Base-by-base conservation (phyloP, 805 yeast genomes). In the Millerozyma acaciae region DNA sequence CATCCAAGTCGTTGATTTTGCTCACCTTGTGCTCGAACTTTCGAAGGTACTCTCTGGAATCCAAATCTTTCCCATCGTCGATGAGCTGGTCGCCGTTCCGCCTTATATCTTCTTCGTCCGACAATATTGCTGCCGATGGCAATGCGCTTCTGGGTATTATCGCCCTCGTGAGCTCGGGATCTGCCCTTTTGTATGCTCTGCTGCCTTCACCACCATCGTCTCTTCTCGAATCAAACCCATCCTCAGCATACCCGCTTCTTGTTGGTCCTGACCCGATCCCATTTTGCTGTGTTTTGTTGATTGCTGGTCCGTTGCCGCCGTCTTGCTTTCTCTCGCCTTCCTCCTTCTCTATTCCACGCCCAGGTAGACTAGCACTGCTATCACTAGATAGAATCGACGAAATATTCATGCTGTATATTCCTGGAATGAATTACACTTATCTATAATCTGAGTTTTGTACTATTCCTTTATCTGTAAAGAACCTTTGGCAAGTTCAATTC, bases 331-430 rank as follows among this genome's bases (percentile, higher is more conserved):
- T 28, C 8, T 17, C 16, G 12, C 26, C 30, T 30, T 19, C 32
- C 8, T 31, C 36, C n/a, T 22, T 21, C 28, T 24, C 28, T 10
- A 28, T 23, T 17, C 21, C 40, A 28, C 20, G 13, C 28, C 18
- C 38, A 27, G 37, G 23, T 8, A 45, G 36, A 6, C 48, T 29
- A 21, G 37, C 30, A 16, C 21, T 32, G 33, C 45, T 42, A 36
- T 56, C 60, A 31, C 39, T 47, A 17, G 64, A 51, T 45, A 60
- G 50, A 56, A 60, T 60, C 17, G 64, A 58, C 10, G 64, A 57
- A 27, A 60, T 59, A 40, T 60, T 57, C 65, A 60, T 60, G 10
- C 7, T 39, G 12, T 8, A 9, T 25, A 24, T 22, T 20, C n/a
- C 15, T 28, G 16, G 13, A 28, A 18, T 18, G 15, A 16, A 20